A percentile compares a stretch with the other conserved stretches of the same genome.
phyloP scores from a whole-genome alignment of 1,284 basidiomycete species.

The Blastosporella zonata region DNA sequence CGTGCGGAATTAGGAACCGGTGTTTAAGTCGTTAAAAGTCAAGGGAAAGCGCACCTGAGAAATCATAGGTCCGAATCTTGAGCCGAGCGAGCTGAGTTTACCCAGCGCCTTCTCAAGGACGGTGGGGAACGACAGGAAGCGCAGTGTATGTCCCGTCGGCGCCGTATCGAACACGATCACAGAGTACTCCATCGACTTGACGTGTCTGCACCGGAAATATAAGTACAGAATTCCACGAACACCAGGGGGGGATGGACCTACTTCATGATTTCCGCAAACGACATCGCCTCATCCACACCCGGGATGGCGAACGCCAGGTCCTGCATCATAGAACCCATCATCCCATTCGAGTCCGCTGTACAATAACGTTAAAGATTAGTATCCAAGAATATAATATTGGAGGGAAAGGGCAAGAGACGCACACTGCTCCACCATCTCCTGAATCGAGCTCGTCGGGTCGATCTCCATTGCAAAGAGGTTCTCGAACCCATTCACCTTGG shows the following conservation, averaged over 20 bases:
- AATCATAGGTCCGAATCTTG: slow-evolving; percentile 96
- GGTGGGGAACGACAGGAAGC: slow-evolving; percentile 96
- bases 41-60: slow-evolving; percentile 62
- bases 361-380: not conserved
- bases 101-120: slow-evolving; percentile 97
- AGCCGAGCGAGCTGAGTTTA: slow-evolving; percentile 89
- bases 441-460: slow-evolving; percentile 93
- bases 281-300: slow-evolving; percentile 99
- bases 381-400: slow-evolving; percentile 4
- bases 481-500: slow-evolving; percentile 97
- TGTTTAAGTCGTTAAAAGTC: not conserved
- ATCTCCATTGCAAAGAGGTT: slow-evolving; percentile 99
- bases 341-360: slow-evolving; percentile 87
- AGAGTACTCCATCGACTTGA: slow-evolving; percentile 99
- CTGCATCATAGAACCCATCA: slow-evolving; percentile 99
- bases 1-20: not conserved
- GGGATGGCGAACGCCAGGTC: slow-evolving; percentile 99
- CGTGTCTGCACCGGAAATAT: slow-evolving; percentile 67
- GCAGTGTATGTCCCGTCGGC: slow-evolving; percentile 96
- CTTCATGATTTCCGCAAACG: slow-evolving; percentile 99
- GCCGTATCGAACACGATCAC: slow-evolving; percentile 99
- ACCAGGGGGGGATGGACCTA: slow-evolving; percentile 34
- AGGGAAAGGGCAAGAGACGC: slow-evolving; percentile 27
- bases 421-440: slow-evolving; percentile 99
- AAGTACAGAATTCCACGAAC: not conserved